Evolutionary conservation across 73 alveolate species (phyloP), one percentile per base, ranked within the genome.

Genomic region (Breviolum minutum): DNA sequence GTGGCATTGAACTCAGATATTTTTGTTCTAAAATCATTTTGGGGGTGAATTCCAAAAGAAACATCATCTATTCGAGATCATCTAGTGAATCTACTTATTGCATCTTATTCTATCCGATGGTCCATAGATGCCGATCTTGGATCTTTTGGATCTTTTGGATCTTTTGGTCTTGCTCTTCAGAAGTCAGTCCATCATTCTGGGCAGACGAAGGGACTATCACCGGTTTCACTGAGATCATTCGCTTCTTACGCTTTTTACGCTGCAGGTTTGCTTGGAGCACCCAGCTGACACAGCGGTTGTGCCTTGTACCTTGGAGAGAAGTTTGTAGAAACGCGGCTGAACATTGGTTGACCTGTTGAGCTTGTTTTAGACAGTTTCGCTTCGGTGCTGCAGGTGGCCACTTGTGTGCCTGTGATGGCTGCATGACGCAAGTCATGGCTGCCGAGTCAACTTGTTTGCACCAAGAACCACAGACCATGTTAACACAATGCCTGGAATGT

Each of bases 241-340:
- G 81, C 2, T 71, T 71, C 81, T 71, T 30, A 71, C n/a, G n/a
- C n/a, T n/a, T n/a, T n/a, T n/a, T n/a, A n/a, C n/a, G n/a, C 29
- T 71, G 81, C 64, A 92, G 98, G 98, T 92, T 27, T 92, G 98
- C 81, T 29, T 92, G 98, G 98, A 92, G 84, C 79, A 81, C 13
- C 98, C 80, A 4, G 98, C 98, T 1, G 90, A 73, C 80, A 92
- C 90, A 30, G 98, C 98, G 2, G 90, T 92, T 2, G 91, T 92
- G 77, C 98, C 98, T 12, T 92, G 98, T 22, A 17, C 13, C 90
- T 40, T 19, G 89, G 88, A 63, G 54, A 4, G 48, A 48, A 79
- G 0, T 40, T 40, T 40, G 0, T 40, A 40, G 3, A 40, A 40
- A 40, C 54, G 54, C 54, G 54, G n/a, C n/a, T n/a, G n/a, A n/a